These are phyloP conservation scores for Syncephalastrum racemosum DNA, from an alignment of 371 early-diverging fungal genomes.

Conservation along the genomic window DNA sequence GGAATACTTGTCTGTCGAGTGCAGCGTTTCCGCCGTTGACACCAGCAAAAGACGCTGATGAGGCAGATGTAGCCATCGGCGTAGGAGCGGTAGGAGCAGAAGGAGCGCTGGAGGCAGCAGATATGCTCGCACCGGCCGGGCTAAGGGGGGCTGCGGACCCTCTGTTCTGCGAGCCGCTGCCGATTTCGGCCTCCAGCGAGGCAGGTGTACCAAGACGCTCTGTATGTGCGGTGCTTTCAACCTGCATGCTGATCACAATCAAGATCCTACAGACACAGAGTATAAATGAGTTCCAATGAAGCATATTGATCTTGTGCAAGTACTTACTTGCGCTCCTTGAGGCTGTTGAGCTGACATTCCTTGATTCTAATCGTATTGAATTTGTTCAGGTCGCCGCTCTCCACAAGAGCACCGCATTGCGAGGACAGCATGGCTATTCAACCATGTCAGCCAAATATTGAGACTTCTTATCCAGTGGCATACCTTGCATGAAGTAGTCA, in stretches of 20 bases:
- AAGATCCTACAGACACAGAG: conserved; percentile 41
- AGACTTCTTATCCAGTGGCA: conserved; percentile 15
- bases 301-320: background rate
- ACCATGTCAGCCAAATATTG: background rate
- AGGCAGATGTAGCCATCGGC: conserved; percentile 16
- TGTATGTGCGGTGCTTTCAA: conserved; percentile 31
- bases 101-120: background rate
- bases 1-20: conserved; percentile 36
- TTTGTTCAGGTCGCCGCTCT: conserved; percentile 44
- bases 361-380: conserved; percentile 52
- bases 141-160: background rate
- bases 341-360: conserved; percentile 52
- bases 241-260: conserved; percentile 54
- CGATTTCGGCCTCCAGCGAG: conserved; percentile 22
- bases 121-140: background rate
- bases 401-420: conserved; percentile 50
- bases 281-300: background rate
- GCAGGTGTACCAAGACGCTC: conserved; percentile 47
- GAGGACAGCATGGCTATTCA: conserved; percentile 67
- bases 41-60: background rate
- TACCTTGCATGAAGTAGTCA: conserved; percentile 61
- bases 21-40: conserved; percentile 53
- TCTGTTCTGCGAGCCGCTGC: background rate
- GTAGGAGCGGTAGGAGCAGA: conserved; percentile 21
- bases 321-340: conserved; percentile 58